Conservation (phyloP, 139 green algal species). For the Chlorella sp. region DNA sequence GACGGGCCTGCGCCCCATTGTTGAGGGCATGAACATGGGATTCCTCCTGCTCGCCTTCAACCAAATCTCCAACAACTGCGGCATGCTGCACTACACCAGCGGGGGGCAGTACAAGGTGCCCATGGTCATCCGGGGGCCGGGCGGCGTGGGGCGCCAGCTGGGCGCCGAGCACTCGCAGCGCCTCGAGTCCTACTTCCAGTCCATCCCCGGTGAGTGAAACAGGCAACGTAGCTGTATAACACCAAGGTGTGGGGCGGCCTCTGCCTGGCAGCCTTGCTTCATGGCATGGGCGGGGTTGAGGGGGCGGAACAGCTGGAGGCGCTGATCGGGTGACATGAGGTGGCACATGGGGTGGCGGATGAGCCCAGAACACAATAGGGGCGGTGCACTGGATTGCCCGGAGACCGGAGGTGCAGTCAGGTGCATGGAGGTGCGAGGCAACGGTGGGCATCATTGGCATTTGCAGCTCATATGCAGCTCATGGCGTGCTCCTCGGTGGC, state of each 20-base stretch:
- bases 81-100: slow-evolving; percentile 97
- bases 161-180: slow-evolving; percentile 96
- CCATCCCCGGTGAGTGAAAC: slow-evolving; percentile 25
- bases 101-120: slow-evolving; percentile 96
- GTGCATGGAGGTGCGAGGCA: too few species aligned
- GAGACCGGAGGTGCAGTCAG: too few species aligned
- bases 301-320: not conserved
- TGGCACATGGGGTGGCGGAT: not conserved
- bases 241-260: too few species aligned
- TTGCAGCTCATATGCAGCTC: too few species aligned
- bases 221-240: too few species aligned
- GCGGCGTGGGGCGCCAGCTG: slow-evolving; percentile 93
- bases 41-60: slow-evolving; percentile 99
- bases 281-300: too few species aligned
- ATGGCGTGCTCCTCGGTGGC: too few species aligned
- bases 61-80: slow-evolving; percentile 98
- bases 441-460: too few species aligned
- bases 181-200: slow-evolving; percentile 96
- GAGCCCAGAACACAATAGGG: too few species aligned
- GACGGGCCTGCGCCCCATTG: slow-evolving; percentile 94
- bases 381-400: too few species aligned
- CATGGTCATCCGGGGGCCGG: slow-evolving; percentile 87
- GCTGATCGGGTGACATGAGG: not conserved
- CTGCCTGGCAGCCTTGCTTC: not conserved
- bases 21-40: slow-evolving; percentile 99